Evolutionary conservation across 1,284 basidiomycete species (phyloP), one percentile per base, ranked within the genome.

Genomic region (Cryptococcus depauperatus): DNA sequence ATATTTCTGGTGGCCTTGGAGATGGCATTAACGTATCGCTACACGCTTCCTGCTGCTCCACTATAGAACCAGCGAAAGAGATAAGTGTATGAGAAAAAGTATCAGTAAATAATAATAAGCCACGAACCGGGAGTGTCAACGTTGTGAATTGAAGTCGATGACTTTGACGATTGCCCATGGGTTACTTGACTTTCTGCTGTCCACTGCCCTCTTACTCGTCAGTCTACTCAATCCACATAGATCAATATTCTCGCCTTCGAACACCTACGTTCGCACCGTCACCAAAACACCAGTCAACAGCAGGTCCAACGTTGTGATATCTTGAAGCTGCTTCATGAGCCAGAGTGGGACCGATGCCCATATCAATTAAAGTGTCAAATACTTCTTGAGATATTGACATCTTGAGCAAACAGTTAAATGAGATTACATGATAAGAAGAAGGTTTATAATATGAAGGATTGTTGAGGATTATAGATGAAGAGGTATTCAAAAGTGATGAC

Each of bases 271-370:
- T 54, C 25, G 47, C 45, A 8, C 64, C 66, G 16, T 59, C 60
- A n/a, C 64, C 61, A 44, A 64, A 69, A 41, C 62, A 64, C 66
- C 66, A 69, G 44, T 69, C 62, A 46, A 61, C 56, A 21, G 66
- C 66, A 10, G 64, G 56, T 13, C 63, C 63, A 13, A 57, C 50
- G 4, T 41, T 54, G 16, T 46, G 35, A 46, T 53, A 69, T 9
- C 64, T 51, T 37, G 41, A 38, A 5, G 66, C 57, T 1, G 66
- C 66, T 32, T 58, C 62, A 21, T 54, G 45, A 0, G 64, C 59
- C 16, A 61, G 55, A 8, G 44, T 33, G 0, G 54, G 44, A 13
- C 61, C 59, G 9, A 67, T 61, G 35, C 66, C 66, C 57, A 67
- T 62, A 19, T 60, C 61, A 27, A 55, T 43, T 26, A 69, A 57